Evolutionary conservation across 805 yeast genomes (phyloP), one percentile per base, ranked within the genome.

Genomic region (Ogataea methylovora): DNA sequence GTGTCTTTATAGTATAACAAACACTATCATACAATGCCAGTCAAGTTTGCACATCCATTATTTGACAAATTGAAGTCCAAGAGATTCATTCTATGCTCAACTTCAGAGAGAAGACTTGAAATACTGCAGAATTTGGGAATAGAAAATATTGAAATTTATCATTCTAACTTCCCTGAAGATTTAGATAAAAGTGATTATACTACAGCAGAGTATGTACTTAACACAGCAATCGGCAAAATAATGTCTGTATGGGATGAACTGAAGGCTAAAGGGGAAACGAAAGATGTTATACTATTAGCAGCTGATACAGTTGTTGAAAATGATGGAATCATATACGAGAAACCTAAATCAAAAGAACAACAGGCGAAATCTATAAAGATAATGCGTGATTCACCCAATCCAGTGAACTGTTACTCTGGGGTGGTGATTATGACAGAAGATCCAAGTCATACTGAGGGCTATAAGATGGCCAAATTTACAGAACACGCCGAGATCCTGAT

Each of bases 241-340:
- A 37, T 67, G 10, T 73, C 74, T n/a, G 85, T 86, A 0, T 61
- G 79, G 46, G 52, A 63, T 2, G 62, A 64, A 15, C 43, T 74
- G 29, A 16, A 30, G 11, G 14, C 19, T 5, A 16, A 30, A 15
- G 29, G 14, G 2, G 26, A 22, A n/a, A n/a, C 4, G n/a, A 30
- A 30, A 11, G 48, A 49, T 18, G 30, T 47, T 4, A 43, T 72
- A 4, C 48, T 81, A 16, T 32, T 58, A 7, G 67, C 94, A 2
- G 90, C 96, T 1, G 98, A 90, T 56, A 90, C 98, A 1, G 71
- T 92, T 5, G 72, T 69, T 12, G 73, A 73, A 25, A 66, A 73
- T 35, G 65, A 73, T 25, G 79, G 77, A 1, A 44, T 56, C 4
- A 75, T 88, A 9, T 72, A 73, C 42, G 98, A 90, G 52, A 90